Conservation (phyloP, 192 early-diverging fungal genomes). For the Backusella macrospora region DNA sequence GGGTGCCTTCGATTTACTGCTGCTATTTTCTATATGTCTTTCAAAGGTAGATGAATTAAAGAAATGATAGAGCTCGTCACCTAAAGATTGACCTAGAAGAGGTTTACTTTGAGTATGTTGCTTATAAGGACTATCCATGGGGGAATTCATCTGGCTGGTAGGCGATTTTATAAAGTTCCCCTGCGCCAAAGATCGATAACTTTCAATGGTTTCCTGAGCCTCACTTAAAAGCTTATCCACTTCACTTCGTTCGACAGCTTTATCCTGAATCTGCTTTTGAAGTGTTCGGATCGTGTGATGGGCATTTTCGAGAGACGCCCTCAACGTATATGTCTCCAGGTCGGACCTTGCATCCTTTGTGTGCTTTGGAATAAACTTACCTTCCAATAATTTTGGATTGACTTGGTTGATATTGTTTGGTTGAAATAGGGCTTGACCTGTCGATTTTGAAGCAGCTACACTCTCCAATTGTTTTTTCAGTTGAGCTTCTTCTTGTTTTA, state of each 20-base stretch:
- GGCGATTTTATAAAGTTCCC: not conserved
- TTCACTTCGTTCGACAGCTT: not conserved
- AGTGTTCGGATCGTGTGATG: not conserved
- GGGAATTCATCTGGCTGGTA: not conserved
- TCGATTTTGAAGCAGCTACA: not conserved
- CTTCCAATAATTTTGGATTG: not conserved
- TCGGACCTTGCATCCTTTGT: not conserved
- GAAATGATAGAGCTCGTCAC: not conserved
- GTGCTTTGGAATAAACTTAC: not conserved
- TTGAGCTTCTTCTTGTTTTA: not conserved
- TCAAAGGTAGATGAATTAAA: not conserved
- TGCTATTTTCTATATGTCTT: not conserved
- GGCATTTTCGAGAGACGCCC: not conserved
- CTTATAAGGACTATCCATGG: not conserved
- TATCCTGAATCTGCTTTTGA: not conserved
- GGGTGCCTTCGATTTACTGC: not conserved
- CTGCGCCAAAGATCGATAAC: not conserved
- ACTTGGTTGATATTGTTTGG: not conserved
- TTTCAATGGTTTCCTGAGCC: constrained; percentile 16
- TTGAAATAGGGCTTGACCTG: not conserved
- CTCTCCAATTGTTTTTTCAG: not conserved
- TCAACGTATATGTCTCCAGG: not conserved
- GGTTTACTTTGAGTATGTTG: not conserved
- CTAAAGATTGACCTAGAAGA: not conserved
- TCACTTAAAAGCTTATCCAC: constrained; percentile 2